Evolutionary conservation across 176 grass and related monocot genomes (phyloP).

Genomic region (Puccinellia tenuiflora): DNA sequence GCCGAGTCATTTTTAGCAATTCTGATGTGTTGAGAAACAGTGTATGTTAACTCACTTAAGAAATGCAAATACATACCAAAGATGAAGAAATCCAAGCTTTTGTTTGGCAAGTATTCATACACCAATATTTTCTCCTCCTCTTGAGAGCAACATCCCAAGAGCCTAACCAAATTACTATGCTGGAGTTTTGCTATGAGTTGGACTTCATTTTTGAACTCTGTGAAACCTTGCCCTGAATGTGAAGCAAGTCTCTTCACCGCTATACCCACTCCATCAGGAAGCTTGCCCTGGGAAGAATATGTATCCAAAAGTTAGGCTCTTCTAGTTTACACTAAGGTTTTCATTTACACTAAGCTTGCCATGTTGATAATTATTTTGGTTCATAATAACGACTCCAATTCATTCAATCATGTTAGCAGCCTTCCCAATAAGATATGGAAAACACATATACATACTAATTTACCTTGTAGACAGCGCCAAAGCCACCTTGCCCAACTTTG

Average conservation of each 20-base stretch:
- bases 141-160: constrained; percentile 24
- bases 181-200: constrained; percentile 3
- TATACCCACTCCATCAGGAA: background rate
- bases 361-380: background rate
- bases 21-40: background rate
- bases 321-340: background rate
- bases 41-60: background rate
- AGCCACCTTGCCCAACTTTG: constrained; percentile 39
- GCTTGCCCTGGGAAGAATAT: background rate
- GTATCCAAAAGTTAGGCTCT: background rate
- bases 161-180: constrained; percentile 4
- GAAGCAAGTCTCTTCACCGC: constrained; percentile 1
- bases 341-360: too few relatives aligned
- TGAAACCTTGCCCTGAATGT: background rate
- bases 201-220: background rate
- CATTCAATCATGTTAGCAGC: background rate
- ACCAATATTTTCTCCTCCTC: constrained; percentile 52
- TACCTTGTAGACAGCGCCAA: constrained; percentile 47
- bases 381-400: background rate
- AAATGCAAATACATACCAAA: constrained; percentile 36
- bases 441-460: background rate
- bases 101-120: constrained; percentile 66
- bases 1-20: background rate
- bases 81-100: constrained; percentile 61
- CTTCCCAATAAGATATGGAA: background rate